These are phyloP conservation scores for Trichoderma cornu-damae DNA, from an alignment of 2,329 filamentous ascomycete species.

Conservation along the genomic window DNA sequence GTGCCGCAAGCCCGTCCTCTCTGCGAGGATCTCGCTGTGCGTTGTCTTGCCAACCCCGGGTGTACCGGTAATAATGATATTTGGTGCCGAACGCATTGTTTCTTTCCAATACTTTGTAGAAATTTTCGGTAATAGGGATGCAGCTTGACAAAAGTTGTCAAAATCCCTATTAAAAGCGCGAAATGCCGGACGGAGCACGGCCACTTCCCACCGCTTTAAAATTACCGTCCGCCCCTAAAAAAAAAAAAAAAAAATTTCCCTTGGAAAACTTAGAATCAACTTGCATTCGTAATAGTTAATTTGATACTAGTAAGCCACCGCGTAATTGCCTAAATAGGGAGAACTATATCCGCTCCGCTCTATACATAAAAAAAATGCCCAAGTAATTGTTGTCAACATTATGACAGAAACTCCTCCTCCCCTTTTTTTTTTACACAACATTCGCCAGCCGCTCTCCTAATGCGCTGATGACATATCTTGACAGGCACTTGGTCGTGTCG, in stretches of 20 bases:
- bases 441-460: conserved; percentile 7
- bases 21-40: conserved; percentile 76
- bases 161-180: background rate
- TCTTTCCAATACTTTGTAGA: background rate
- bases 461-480: background rate
- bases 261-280: background rate
- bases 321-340: conserved; percentile 20
- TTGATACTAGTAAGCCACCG: conserved; percentile 15
- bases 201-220: conserved; percentile 8
- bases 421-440: background rate
- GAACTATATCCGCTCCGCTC: conserved; percentile 21
- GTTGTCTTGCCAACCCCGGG: conserved; percentile 95
- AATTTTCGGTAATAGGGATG: background rate
- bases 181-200: background rate
- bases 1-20: conserved; percentile 72
- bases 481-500: background rate
- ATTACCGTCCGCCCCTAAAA: too few species aligned
- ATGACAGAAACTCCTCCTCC: conserved; percentile 9
- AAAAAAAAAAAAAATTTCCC: background rate
- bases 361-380: conserved; percentile 16
- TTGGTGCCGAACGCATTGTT: conserved; percentile 57
- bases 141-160: background rate
- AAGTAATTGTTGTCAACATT: conserved; percentile 13
- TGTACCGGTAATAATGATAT: conserved; percentile 92
- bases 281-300: conserved; percentile 8